Base-by-base conservation (phyloP, 2,329 filamentous ascomycete genomes). In the Fusarium sp. region DNA sequence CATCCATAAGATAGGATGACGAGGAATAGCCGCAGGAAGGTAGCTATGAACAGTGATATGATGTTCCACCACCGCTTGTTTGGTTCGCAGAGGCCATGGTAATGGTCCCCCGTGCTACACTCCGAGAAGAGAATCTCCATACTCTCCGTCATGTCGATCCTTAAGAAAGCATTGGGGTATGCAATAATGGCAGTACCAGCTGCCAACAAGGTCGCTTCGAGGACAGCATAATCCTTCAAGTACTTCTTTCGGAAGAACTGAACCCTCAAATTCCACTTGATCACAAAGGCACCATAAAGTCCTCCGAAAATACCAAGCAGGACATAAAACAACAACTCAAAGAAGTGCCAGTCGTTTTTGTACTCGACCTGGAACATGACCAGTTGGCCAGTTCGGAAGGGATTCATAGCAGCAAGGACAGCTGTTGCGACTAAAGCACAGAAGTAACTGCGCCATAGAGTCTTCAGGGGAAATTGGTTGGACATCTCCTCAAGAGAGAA, bases 321-420 rank as follows among this genome's bases (percentile, higher is more conserved):
- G 70, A 97, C 87, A 80, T 97, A 99, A 78, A 98, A 98, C 27
- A 97, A 80, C 5, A 96, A 86, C 78, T 99, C 96, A 77, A 99
- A 99, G 76, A 97, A 97, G 82, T 99, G 96, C 96, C 96, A 99
- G 42, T 92, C 91, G 42, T 95, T 91, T 79, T 98, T 95, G 77
- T 99, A 99, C 74, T 90, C 89, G 75, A 99, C 95, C 75, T 97
- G 94, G 80, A 99, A 99, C 95, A 99, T 98, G 88, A 99, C 96
- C 43, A 99, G 87, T 78, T 99, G 96, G 21, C 96, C 96, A 0
- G 96, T 98, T 55, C 96, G 86, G 81, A 99, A 99, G 23, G 96
- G 96, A 74, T 99, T 99, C 93, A 99, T 97, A 62, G 93, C 93
- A 27, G 96, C 92, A 41, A 99, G 83, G 18, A 97, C 93, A 51